phyloP scores from a whole-genome alignment of 257 asterid species.

The Verbena officinalis region DNA sequence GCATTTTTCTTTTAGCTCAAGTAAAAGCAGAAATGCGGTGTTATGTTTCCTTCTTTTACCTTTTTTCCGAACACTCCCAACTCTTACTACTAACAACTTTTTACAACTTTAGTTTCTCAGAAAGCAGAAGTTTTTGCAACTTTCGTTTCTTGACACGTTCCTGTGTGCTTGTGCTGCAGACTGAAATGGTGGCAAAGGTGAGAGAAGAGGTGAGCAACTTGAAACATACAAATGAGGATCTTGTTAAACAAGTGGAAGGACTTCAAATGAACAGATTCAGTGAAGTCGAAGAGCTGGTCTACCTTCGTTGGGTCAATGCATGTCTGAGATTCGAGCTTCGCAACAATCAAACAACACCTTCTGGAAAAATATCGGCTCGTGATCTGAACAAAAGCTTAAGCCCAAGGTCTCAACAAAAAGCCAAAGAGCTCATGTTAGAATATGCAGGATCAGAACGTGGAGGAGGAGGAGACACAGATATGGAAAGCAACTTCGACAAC shows the following conservation, averaged over 20 bases:
- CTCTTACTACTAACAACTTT: too few species aligned
- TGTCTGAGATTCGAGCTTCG: constrained; percentile 92
- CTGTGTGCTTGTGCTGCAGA: constrained; percentile 48
- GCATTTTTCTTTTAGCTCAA: too few species aligned
- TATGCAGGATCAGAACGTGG: constrained; percentile 97
- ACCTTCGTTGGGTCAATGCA: constrained; percentile 98
- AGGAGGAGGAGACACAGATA: constrained; percentile 90
- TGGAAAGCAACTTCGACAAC: constrained; percentile 85
- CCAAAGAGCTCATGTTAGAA: constrained; percentile 86
- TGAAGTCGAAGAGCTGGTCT: constrained; percentile 96
- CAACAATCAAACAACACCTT: constrained; percentile 71
- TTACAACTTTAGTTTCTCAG: too few species aligned
- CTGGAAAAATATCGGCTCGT: constrained; percentile 83
- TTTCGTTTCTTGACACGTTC: constrained; percentile 22
- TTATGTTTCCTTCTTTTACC: too few species aligned
- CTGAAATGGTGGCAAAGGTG: constrained; percentile 79
- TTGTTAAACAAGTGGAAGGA: constrained; percentile 90
- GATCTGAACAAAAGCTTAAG: constrained; percentile 81
- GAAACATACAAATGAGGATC: constrained; percentile 83
- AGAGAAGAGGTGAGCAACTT: constrained; percentile 73
- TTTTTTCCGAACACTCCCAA: too few species aligned
- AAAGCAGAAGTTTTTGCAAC: not conserved
- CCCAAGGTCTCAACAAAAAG: constrained; percentile 87
- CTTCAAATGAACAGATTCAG: constrained; percentile 96
- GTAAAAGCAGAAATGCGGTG: too few species aligned